These are phyloP conservation scores for Hyphodiscus hymeniophilus DNA, from an alignment of 495 filamentous ascomycete species.

Conservation along the genomic window DNA sequence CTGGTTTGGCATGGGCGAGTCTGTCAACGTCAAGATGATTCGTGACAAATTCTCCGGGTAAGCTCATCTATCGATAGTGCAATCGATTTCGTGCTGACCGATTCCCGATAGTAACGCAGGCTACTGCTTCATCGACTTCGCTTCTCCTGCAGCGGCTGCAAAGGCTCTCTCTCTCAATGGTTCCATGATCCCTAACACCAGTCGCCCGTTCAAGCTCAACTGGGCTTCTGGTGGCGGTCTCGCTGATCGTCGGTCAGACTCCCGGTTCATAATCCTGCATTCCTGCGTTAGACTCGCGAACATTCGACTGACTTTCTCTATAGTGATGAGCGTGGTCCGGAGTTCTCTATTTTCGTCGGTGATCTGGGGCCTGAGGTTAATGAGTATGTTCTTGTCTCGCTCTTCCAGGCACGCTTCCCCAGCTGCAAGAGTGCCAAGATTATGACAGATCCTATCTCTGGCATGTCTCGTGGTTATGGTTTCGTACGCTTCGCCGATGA, in stretches of 20 bases:
- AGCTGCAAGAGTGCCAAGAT: slow-evolving; percentile 99
- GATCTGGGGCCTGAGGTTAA: slow-evolving; percentile 98
- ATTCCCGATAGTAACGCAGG: slow-evolving; percentile 71
- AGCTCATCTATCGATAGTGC: slow-evolving; percentile 26
- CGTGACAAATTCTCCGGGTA: slow-evolving; percentile 99
- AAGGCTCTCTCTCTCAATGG: slow-evolving; percentile 90
- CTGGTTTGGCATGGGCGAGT: slow-evolving; percentile 79
- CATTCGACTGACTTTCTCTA: slow-evolving; percentile 16
- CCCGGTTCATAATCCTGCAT: slow-evolving; percentile 20
- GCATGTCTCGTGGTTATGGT: slow-evolving; percentile 95
- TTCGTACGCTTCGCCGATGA: slow-evolving; percentile 97
- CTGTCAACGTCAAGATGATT: slow-evolving; percentile 99
- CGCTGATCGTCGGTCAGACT: slow-evolving; percentile 75
- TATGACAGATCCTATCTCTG: slow-evolving; percentile 97
- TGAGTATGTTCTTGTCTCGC: slow-evolving; percentile 92
- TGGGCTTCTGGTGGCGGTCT: slow-evolving; percentile 97
- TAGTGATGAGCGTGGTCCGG: slow-evolving; percentile 91
- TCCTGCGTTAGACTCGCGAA: background rate
- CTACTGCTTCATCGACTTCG: slow-evolving; percentile 98
- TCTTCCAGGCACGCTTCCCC: slow-evolving; percentile 93
- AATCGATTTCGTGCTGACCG: slow-evolving; percentile 11
- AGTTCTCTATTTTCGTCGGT: slow-evolving; percentile 95
- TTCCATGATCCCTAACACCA: slow-evolving; percentile 84
- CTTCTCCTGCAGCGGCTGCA: slow-evolving; percentile 71
- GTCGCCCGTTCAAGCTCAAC: slow-evolving; percentile 96